Conservation (phyloP, 2,329 filamentous ascomycete species). For the Aspergillus neoniger region DNA sequence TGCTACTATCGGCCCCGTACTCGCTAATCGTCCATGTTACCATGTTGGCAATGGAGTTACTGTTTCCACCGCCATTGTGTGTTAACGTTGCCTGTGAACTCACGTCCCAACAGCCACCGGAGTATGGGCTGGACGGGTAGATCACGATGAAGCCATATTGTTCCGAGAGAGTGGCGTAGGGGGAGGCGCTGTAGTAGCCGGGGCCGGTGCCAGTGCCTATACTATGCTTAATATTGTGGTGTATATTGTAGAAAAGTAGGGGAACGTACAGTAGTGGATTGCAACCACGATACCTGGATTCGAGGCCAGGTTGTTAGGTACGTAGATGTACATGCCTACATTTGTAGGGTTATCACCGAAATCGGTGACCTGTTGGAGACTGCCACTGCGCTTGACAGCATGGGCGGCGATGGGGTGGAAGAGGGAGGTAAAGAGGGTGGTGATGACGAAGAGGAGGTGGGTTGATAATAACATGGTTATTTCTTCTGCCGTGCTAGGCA, state of each 20-base stretch:
- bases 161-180: conserved; percentile 57
- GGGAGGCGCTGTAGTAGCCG: conserved; percentile 52
- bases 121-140: conserved; percentile 57
- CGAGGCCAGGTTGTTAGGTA: conserved; percentile 46
- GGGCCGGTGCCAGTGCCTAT: conserved; percentile 25
- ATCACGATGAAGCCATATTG: conserved; percentile 49
- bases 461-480: not conserved
- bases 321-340: conserved; percentile 57
- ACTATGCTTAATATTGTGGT: not conserved
- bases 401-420: conserved; percentile 12
- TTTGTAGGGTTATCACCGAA: conserved; percentile 53
- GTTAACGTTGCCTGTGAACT: conserved; percentile 44
- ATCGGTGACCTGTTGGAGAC: conserved; percentile 37
- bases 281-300: conserved; percentile 58
- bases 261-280: conserved; percentile 55
- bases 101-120: conserved; percentile 62
- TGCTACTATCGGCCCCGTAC: conserved; percentile 36
- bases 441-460: not conserved
- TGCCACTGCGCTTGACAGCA: not conserved
- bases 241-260: not conserved
- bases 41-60: conserved; percentile 44
- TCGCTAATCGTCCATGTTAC: conserved; percentile 37
- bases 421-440: conserved; percentile 6
- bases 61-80: conserved; percentile 42
- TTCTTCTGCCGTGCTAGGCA: too few relatives aligned